These are phyloP conservation scores for Cladosporium phlei DNA, from an alignment of 2,329 filamentous ascomycete genomes.

Conservation along the genomic window DNA sequence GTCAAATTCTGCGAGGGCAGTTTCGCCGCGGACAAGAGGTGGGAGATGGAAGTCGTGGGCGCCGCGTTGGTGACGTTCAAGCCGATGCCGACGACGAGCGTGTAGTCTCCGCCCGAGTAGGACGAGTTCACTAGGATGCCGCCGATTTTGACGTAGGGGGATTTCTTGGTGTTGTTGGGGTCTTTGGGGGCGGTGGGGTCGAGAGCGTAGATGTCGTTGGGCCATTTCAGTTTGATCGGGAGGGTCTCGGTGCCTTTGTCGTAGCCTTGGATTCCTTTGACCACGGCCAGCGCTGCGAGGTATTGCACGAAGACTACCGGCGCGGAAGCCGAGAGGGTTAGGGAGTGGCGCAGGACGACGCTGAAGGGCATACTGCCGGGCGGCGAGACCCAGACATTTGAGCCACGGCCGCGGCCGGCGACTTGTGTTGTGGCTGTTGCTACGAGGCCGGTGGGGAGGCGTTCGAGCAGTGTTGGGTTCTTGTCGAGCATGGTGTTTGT, in stretches of 20 bases:
- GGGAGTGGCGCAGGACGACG: slow-evolving; percentile 77
- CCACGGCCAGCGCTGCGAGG: slow-evolving; percentile 79
- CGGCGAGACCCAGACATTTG: slow-evolving; percentile 92
- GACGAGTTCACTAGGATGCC: slow-evolving; percentile 88
- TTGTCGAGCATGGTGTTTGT: slow-evolving; percentile 93
- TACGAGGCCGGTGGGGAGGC: slow-evolving; percentile 80
- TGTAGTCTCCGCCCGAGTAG: slow-evolving; percentile 72
- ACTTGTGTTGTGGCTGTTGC: slow-evolving; percentile 82
- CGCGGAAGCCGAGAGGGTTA: slow-evolving; percentile 63
- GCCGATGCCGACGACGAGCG: slow-evolving; percentile 75
- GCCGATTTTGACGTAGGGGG: slow-evolving; percentile 84
- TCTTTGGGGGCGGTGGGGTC: slow-evolving; percentile 26
- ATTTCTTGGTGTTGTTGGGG: slow-evolving; percentile 47
- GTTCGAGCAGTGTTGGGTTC: slow-evolving; percentile 73
- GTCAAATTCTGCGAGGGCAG: slow-evolving; percentile 53
- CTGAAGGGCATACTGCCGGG: slow-evolving; percentile 83
- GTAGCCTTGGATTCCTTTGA: slow-evolving; percentile 77
- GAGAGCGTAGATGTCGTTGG: slow-evolving; percentile 71
- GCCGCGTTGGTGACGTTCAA: slow-evolving; percentile 85
- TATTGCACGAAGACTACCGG: slow-evolving; percentile 95
- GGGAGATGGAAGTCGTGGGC: slow-evolving; percentile 82
- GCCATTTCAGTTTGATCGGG: slow-evolving; percentile 90
- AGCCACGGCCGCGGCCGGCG: slow-evolving; percentile 79
- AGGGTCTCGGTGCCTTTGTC: slow-evolving; percentile 67
- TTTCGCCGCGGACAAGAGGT: slow-evolving; percentile 55